Percentiles rank a stretch among this genome's conserved stretches.
Conservation (phyloP, 306 rosid genomes). For the Datisca glomerata region DNA sequence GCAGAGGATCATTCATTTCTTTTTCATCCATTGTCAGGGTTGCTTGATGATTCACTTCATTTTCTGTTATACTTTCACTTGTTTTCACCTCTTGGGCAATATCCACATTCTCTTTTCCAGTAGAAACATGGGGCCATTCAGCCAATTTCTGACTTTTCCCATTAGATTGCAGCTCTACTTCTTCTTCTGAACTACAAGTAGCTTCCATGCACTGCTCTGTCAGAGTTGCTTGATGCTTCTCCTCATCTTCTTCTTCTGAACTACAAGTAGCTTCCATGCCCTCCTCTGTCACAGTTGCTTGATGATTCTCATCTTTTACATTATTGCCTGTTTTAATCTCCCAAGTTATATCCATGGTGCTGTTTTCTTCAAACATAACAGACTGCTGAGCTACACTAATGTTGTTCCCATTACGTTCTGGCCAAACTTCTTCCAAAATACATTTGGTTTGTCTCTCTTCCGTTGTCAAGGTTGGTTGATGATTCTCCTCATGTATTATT, state of each 20-base stretch:
- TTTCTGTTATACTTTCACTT: constrained; percentile 7
- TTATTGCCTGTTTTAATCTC: too few relatives aligned
- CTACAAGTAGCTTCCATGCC: background rate
- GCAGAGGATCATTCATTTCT: constrained; percentile 2
- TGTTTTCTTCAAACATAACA: background rate
- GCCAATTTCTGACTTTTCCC: too few relatives aligned
- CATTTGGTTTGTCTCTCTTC: constrained; percentile 1
- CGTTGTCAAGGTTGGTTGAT: constrained; percentile 12
- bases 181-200: background rate
- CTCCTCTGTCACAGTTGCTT: background rate
- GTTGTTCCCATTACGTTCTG: background rate
- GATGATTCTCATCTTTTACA: constrained; percentile 7
- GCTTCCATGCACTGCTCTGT: background rate
- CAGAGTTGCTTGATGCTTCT: background rate
- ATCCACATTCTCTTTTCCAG: background rate
- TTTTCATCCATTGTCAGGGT: constrained; percentile 9
- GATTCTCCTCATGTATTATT: constrained; percentile 17
- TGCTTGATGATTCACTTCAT: constrained; percentile 15
- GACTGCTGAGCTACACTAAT: background rate
- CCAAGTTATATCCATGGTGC: background rate
- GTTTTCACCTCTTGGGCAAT: constrained; percentile 7
- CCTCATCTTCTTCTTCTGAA: background rate
- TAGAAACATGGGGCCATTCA: background rate
- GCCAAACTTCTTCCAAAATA: constrained; percentile 4
- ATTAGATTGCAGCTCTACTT: background rate